Percentiles rank a stretch among this genome's conserved stretches.
phyloP scores from a whole-genome alignment of 148 eudicot species.

The Talinum fruticosum region DNA sequence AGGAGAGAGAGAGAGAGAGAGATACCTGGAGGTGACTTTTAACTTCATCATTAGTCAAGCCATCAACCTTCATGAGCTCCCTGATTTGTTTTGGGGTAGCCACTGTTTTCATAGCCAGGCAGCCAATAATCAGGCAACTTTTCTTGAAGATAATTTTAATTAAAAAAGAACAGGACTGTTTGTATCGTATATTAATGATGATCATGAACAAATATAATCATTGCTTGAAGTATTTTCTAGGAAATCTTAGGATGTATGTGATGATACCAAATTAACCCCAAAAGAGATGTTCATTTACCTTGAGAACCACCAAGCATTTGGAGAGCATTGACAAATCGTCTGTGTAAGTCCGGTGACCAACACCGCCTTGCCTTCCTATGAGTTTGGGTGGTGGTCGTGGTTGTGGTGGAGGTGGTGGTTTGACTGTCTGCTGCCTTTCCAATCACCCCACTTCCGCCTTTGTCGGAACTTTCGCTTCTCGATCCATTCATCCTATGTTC shows the following conservation, averaged over 20 bases:
- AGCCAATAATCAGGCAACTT: constrained; percentile 14
- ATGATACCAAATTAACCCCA: not conserved
- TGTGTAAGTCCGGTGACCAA: constrained; percentile 99
- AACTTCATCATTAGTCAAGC: constrained; percentile 98
- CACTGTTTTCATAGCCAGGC: constrained; percentile 46
- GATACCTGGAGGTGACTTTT: constrained; percentile 95
- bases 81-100: constrained; percentile 98
- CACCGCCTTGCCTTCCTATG: constrained; percentile 87
- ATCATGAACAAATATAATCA: constrained; percentile 24
- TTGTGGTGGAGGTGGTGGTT: constrained; percentile 27
- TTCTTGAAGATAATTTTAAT: not conserved
- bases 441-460: constrained; percentile 28
- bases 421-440: constrained; percentile 28
- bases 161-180: not conserved
- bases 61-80: constrained; percentile 99
- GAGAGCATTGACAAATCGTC: constrained; percentile 92
- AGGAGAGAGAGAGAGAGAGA: constrained; percentile 30
- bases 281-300: constrained; percentile 42
- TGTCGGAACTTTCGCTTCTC: constrained; percentile 38
- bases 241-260: not conserved
- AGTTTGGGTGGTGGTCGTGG: constrained; percentile 33
- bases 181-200: not conserved
- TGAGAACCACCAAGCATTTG: constrained; percentile 98
- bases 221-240: not conserved
- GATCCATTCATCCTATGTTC: constrained; percentile 33